Conservation (phyloP, 352 stramenopile genomes). For the Sclerospora graminicola region DNA sequence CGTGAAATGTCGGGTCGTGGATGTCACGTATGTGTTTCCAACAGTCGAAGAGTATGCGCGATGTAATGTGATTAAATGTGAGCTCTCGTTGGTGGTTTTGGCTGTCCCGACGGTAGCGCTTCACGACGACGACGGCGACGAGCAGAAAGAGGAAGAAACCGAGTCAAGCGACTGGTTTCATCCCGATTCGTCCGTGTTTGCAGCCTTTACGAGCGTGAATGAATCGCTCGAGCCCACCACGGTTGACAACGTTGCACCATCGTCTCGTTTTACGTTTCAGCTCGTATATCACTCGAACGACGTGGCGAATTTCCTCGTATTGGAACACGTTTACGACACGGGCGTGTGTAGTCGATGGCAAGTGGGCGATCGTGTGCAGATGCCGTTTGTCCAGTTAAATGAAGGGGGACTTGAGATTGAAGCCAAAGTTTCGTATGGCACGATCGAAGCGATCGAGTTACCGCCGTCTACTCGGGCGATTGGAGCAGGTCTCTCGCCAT, state of each 20-base stretch:
- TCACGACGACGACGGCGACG: conserved; percentile 11
- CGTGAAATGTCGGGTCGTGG: conserved; percentile 63
- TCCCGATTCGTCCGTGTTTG: conserved; percentile 35
- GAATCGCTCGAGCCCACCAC: no score
- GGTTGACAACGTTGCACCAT: no score
- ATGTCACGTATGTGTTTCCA: conserved; percentile 73
- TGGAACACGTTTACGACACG: conserved; percentile 74
- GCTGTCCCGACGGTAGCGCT: conserved; percentile 26
- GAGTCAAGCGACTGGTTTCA: conserved; percentile 25
- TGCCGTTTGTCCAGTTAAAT: conserved; percentile 62
- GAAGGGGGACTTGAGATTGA: conserved; percentile 43
- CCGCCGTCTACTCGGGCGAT: no score
- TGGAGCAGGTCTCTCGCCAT: conserved; percentile 43
- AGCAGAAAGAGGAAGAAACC: conserved; percentile 33
- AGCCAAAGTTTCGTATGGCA: conserved; percentile 52
- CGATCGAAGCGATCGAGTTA: conserved; percentile 43
- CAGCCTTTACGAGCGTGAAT: conserved; percentile 60
- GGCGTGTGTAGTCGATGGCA: conserved; percentile 63
- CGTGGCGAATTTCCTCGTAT: conserved; percentile 73
- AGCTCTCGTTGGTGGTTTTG: conserved; percentile 56
- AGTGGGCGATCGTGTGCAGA: conserved; percentile 63
- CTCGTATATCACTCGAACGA: conserved; percentile 69
- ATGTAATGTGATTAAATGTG: conserved; percentile 56
- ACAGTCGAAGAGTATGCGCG: conserved; percentile 40
- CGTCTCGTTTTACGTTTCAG: conserved; percentile 47